Base-by-base conservation (phyloP, 306 rosid species). In the apple (Malus domestica) region DNA sequence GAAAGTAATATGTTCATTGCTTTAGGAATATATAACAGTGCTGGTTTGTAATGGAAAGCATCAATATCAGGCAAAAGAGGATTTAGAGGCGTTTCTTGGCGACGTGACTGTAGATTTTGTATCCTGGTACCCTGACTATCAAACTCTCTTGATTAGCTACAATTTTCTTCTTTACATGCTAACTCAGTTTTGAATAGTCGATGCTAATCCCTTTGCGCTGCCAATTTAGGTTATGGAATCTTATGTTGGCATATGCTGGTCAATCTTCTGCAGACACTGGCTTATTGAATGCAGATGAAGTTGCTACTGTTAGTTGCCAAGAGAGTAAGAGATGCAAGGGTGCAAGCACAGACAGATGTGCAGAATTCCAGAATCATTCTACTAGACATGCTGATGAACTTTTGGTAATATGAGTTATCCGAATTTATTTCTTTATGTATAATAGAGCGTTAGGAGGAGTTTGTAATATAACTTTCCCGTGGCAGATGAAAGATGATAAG, bases 61-160 rank as follows among this genome's bases (percentile, higher is more conserved):
- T 80, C 84, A 80, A 55, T 80, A 75, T 71, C 80, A 76, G 35
- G 84, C 80, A 12, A 81, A 80, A 68, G 80, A 76, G 20, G 80
- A 81, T 58, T 81, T 81, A 30, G 78, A 71, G 22, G 70, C 80
- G 15, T 71, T 81, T 76, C 84, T 81, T 32, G 80, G 80, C 25
- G 6, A 71, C 46, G 23, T 59, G 73, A 57, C 62, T 35, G 74
- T n/a, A 18, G 84, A 81, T 30, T 81, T 81, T 74, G 78, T 81
- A 1, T 63, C 80, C 51, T 81, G 84, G 84, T 81, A 81, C 54
- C 46, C 23, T 49, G 27, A 44, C 23, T 54, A n/a, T 29, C 15
- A 23, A 19, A 12, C 60, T 76, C 49, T 66, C 6, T 38, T 30
- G 22, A 3, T 70, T 30, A 38, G 23, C 33, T 22, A 6, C 67